Base-by-base conservation (phyloP, 73 alveolate species). In the Paramecium biaurelia region DNA sequence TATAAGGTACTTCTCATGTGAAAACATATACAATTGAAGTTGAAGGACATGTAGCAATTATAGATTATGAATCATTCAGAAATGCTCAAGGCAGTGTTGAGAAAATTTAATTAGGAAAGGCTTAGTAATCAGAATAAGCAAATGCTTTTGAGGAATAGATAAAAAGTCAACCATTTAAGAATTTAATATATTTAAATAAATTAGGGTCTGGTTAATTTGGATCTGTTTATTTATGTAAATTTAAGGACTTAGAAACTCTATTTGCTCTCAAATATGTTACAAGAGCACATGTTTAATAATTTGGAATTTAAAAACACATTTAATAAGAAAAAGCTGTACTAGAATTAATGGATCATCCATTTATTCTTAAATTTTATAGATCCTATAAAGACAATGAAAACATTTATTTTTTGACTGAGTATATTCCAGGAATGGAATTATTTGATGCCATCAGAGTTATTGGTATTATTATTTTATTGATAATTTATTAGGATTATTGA, bases 191-290 rank as follows among this genome's bases (percentile, higher is more conserved):
- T 45, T 37, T 88, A 41, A 95, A 86, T 68, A 87, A 86, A 82
- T 94, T 96, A 79, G 99, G 98, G 14, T 67, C 92, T 12, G 99
- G 99, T 12, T 74, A 92, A 70, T 96, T 93, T 89, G 98, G 98
- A 18, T 89, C 92, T 18, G 98, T 96, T 18, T 96, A 92, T 92
- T 88, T 96, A 79, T 96, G 94, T 30, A 93, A 92, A 76, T 89
- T 76, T 84, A 92, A 90, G 70, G 92, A 88, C 37, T 86, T 76
- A 58, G 72, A 93, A 41, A 84, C 88, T 56, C 67, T 85, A 34
- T 95, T 95, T 95, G 99, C 98, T 1, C 85, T 96, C 21, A 96
- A 96, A 86, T 92, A 92, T 86, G 95, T 96, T 32, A 63, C 98
- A 20, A 85, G 93, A 49, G 96, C 95, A 18, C 96, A 96, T 93